A percentile compares a stretch with the other conserved stretches of the same genome.
These are phyloP conservation scores for Globisporangium abappressorium DNA, from an alignment of 352 stramenopile genomes.

Conservation along the genomic window DNA sequence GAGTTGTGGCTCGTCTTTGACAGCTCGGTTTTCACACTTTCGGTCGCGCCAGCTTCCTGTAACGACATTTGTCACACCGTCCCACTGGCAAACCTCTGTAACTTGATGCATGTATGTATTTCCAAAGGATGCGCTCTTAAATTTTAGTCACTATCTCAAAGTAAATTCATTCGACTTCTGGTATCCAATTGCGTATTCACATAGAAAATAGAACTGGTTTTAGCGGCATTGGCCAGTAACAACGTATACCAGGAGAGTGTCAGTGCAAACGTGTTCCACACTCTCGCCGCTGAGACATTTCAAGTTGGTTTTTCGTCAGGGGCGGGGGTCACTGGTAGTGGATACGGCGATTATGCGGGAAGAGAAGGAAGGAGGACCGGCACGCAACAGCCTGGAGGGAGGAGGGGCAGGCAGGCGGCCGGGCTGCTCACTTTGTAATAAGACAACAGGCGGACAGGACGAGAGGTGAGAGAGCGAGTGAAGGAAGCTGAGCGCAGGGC, in stretches of 20 bases:
- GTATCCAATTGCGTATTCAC: background rate
- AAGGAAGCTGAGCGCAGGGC: background rate
- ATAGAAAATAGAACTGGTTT: background rate
- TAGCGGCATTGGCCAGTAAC: background rate
- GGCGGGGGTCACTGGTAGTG: conserved; percentile 1
- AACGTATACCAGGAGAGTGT: background rate
- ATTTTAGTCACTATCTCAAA: too few relatives aligned
- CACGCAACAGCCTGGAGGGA: conserved; percentile 1
- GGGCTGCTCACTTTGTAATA: conserved; percentile 1
- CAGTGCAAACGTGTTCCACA: background rate
- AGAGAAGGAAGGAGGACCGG: background rate
- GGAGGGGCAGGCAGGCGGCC: background rate
- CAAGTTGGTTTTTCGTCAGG: conserved; percentile 5
- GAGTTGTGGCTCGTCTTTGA: background rate
- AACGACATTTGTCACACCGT: conserved; percentile 19
- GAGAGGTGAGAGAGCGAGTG: background rate
- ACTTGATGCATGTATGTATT: background rate
- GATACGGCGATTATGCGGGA: conserved; percentile 5
- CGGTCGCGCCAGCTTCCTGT: conserved; percentile 3
- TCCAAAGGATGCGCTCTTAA: background rate
- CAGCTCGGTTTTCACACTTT: background rate
- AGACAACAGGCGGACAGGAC: conserved; percentile 3
- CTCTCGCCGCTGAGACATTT: conserved; percentile 1
- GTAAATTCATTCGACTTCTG: background rate
- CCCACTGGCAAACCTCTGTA: background rate